These are phyloP conservation scores for Ophidiomyces ophidiicola DNA, from an alignment of 2,329 filamentous ascomycete genomes.

Conservation along the genomic window DNA sequence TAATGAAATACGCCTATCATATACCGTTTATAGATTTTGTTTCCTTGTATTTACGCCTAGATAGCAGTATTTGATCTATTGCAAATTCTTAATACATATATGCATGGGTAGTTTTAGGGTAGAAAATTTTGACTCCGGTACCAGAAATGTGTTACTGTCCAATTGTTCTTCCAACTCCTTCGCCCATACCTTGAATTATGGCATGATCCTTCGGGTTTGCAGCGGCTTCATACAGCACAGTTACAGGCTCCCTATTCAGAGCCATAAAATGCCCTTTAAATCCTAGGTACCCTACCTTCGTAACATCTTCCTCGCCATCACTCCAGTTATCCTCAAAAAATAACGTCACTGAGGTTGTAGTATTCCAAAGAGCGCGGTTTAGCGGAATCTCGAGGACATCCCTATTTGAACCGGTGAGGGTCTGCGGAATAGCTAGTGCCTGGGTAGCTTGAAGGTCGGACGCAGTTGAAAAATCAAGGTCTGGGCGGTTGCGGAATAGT, in stretches of 20 bases:
- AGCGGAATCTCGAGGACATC: conserved; percentile 82
- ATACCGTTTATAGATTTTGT: too few relatives aligned
- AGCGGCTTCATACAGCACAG: conserved; percentile 85
- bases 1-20: too few relatives aligned
- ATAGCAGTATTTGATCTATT: too few relatives aligned
- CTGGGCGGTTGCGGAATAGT: conserved; percentile 73
- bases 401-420: conserved; percentile 36
- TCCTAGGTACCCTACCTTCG: conserved; percentile 67
- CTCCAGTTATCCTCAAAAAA: conserved; percentile 91
- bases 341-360: conserved; percentile 66
- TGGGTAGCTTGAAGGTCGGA: conserved; percentile 61
- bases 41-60: too few relatives aligned
- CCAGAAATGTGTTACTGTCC: conserved; percentile 26
- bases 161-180: conserved; percentile 29
- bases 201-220: conserved; percentile 80
- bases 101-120: too few relatives aligned
- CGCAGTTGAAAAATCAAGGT: conserved; percentile 72
- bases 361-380: conserved; percentile 77
- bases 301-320: conserved; percentile 66
- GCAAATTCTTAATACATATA: too few relatives aligned
- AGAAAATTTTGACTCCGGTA: neutral
- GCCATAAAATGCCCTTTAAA: conserved; percentile 94
- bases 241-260: conserved; percentile 67
- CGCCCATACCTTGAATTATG: conserved; percentile 34
- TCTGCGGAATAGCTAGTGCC: conserved; percentile 63